Percentiles rank a stretch among this genome's conserved stretches.
phyloP scores from a whole-genome alignment of 805 yeast genomes.

The Metschnikowia reukaufii region DNA sequence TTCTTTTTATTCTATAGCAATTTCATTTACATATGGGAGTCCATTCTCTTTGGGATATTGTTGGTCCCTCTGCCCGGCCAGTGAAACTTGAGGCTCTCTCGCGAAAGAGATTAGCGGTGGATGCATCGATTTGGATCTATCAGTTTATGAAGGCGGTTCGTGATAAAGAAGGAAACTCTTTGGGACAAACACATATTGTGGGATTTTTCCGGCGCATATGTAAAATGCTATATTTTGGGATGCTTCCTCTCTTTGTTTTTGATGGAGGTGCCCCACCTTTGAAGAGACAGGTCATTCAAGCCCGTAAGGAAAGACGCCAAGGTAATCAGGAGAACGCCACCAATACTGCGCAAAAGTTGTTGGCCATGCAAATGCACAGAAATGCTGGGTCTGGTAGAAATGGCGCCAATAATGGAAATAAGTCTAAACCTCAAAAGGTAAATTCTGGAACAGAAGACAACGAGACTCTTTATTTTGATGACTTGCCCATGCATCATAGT shows the following conservation, averaged over 20 bases:
- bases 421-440: slow-evolving; percentile 1
- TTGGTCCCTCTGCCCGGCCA: slow-evolving; percentile 88
- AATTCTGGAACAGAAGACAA: slow-evolving; percentile 3
- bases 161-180: slow-evolving; percentile 75
- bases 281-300: slow-evolving; percentile 73
- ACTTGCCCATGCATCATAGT: slow-evolving; percentile 26
- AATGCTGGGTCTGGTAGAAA: slow-evolving; percentile 5
- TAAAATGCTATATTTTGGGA: slow-evolving; percentile 83
- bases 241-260: slow-evolving; percentile 85
- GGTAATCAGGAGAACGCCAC: slow-evolving; percentile 70
- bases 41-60: slow-evolving; percentile 86
- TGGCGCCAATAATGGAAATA: slow-evolving; percentile 32
- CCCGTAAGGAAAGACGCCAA: slow-evolving; percentile 70
- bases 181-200: slow-evolving; percentile 82
- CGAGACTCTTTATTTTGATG: slow-evolving; percentile 24
- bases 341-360: slow-evolving; percentile 73
- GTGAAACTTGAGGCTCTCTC: slow-evolving; percentile 83
- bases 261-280: slow-evolving; percentile 93
- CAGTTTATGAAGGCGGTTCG: slow-evolving; percentile 95
- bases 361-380: slow-evolving; percentile 77
- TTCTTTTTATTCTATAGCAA: not conserved
- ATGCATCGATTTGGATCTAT: slow-evolving; percentile 98
- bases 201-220: slow-evolving; percentile 95
- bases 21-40: slow-evolving; percentile 75
- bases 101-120: slow-evolving; percentile 82